phyloP scores from a whole-genome alignment of 495 filamentous ascomycete species.

The Aspergillus ellipticus region DNA sequence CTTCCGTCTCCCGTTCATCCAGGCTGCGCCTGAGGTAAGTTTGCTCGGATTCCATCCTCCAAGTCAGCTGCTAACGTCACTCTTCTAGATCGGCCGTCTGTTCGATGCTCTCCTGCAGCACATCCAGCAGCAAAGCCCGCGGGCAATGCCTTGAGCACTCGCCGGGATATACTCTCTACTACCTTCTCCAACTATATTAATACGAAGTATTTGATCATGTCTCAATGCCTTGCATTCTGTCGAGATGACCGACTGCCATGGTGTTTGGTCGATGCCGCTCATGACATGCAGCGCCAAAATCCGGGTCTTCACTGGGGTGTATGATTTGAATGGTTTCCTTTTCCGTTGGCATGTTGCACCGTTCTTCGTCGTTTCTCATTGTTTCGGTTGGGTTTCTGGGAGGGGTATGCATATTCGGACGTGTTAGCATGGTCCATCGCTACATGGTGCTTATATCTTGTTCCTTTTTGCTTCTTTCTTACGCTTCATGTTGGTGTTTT shows the following conservation, averaged over 20 bases:
- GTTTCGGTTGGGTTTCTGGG: conserved; percentile 32
- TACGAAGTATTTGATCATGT: conserved; percentile 22
- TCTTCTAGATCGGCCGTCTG: conserved; percentile 42
- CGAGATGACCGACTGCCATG: conserved; percentile 24
- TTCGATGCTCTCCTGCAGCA: conserved; percentile 49
- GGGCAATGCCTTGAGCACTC: conserved; percentile 33
- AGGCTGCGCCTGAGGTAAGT: conserved; percentile 76
- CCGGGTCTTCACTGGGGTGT: conserved; percentile 19
- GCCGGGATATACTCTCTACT: conserved; percentile 12
- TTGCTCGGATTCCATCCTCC: background rate
- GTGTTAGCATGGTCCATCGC: conserved; percentile 21
- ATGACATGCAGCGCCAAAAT: conserved; percentile 21
- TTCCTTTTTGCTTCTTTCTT: conserved; percentile 12
- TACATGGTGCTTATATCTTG: conserved; percentile 18
- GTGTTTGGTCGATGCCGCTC: conserved; percentile 27
- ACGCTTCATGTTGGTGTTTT: conserved; percentile 16
- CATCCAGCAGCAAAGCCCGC: conserved; percentile 49
- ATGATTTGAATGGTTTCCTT: conserved; percentile 22
- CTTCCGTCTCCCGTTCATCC: conserved; percentile 90
- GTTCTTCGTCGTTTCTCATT: conserved; percentile 36
- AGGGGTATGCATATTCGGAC: conserved; percentile 27
- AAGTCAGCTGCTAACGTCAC: conserved; percentile 10
- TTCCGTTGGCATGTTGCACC: conserved; percentile 24
- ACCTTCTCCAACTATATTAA: conserved; percentile 16
- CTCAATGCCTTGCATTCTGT: conserved; percentile 26